Percentiles rank a stretch among this genome's conserved stretches.
These are phyloP conservation scores for Penicillium waksmanii DNA, from an alignment of 495 filamentous ascomycete species.

Conservation along the genomic window DNA sequence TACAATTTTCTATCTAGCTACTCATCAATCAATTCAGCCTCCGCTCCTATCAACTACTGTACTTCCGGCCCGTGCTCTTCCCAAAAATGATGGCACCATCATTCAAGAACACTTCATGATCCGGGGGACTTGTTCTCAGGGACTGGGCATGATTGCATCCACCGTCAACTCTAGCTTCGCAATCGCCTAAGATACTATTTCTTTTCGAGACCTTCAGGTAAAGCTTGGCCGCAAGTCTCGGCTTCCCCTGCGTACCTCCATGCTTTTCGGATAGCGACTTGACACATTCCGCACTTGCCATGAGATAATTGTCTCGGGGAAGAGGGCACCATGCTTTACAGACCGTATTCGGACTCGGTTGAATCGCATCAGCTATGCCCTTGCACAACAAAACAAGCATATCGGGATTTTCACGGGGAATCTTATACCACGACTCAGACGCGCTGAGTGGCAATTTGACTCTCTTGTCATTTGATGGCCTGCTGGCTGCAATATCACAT, in stretches of 20 bases:
- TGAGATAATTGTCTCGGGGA: constrained; percentile 7
- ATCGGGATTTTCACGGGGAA: constrained; percentile 1
- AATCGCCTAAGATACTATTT: neutral
- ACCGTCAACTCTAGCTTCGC: neutral
- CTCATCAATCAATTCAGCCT: no score
- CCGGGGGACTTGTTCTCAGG: neutral
- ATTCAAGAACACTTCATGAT: neutral
- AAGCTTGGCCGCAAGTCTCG: neutral
- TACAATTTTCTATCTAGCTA: no score
- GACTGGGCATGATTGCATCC: neutral
- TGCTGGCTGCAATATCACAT: constrained; percentile 2
- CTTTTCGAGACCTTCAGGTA: neutral
- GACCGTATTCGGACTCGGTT: neutral
- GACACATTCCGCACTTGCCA: constrained; percentile 8
- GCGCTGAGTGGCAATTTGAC: neutral
- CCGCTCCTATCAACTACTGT: no score
- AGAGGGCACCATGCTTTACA: constrained; percentile 7
- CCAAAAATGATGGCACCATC: neutral
- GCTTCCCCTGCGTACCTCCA: neutral
- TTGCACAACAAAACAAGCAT: constrained; percentile 3
- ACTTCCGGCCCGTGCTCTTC: neutral
- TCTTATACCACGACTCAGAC: neutral
- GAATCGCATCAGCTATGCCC: constrained; percentile 2
- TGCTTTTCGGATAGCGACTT: constrained; percentile 2
- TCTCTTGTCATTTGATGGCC: constrained; percentile 5